A percentile compares a stretch with the other conserved stretches of the same genome.
Conservation (phyloP, 371 early-diverging fungal genomes). For the Zopfochytrium polystomum region DNA sequence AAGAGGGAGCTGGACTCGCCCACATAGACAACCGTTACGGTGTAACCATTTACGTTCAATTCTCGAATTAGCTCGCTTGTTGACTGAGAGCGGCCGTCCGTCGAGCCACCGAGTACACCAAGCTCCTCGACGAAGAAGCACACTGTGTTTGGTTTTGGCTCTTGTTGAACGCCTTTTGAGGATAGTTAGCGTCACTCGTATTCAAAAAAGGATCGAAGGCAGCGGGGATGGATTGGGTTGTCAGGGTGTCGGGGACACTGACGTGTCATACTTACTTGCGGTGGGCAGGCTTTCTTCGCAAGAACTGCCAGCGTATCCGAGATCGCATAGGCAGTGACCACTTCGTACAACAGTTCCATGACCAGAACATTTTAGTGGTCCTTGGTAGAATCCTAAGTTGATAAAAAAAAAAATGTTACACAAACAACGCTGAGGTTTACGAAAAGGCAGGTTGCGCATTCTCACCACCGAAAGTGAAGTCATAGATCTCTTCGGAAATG, state of each 20-base stretch:
- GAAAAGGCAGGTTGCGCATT: too few species aligned
- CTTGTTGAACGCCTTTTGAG: neutral
- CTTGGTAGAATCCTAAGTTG: conserved; percentile 11
- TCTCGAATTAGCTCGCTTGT: conserved; percentile 17
- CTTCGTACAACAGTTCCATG: conserved; percentile 25
- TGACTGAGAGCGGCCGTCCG: conserved; percentile 12
- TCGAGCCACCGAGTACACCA: conserved; percentile 17
- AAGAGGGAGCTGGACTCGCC: conserved; percentile 24
- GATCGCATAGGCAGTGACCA: conserved; percentile 28
- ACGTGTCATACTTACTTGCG: conserved; percentile 4
- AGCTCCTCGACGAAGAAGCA: conserved; percentile 29
- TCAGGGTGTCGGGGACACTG: too few species aligned
- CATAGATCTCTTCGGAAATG: too few species aligned
- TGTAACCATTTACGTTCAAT: conserved; percentile 16
- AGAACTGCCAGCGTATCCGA: conserved; percentile 22
- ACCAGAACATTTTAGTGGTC: conserved; percentile 23
- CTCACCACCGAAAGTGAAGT: too few species aligned
- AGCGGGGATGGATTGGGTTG: neutral
- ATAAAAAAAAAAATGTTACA: conserved; percentile 1
- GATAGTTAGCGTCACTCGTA: too few species aligned
- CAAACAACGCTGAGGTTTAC: too few species aligned
- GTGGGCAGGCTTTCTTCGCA: conserved; percentile 7
- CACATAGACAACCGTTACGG: conserved; percentile 30
- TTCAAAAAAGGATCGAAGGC: neutral
- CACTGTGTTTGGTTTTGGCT: conserved; percentile 14